Evolutionary conservation across 2,329 filamentous ascomycete species (phyloP), one percentile per base, ranked within the genome.

Genomic region (Nemania diffusa): DNA sequence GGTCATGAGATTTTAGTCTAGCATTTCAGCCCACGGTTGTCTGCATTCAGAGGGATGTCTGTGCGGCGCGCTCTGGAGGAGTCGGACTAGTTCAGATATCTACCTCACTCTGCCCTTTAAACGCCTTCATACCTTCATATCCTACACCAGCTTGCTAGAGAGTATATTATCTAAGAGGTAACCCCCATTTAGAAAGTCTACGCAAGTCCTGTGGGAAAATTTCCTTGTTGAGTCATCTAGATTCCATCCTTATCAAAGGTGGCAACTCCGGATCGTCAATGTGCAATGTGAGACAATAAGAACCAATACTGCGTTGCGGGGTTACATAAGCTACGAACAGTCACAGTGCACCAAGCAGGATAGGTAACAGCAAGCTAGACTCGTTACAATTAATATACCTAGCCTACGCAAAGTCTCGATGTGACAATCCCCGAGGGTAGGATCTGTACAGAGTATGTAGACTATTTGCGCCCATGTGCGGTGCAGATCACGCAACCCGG

Each of bases 301-400:
- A 22, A 32, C 22, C 52, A 51, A 57, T 48, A 17, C 22, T 6
- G n/a, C n/a, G 5, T 32, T 51, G 24, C n/a, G 32, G 7, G 32
- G 26, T 27, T 44, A 52, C 34, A 57, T 52, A 53, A 64, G 20
- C 15, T 52, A 27, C n/a, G 13, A 52, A 32, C 44, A 34, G n/a
- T n/a, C 57, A n/a, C 8, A 44, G 32, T 3, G 7, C 8, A 64
- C 52, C n/a, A 57, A 52, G n/a, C 51, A 20, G 11, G 1, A 51
- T 40, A 24, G 20, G 40, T 20, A 44, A 44, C 15, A 42, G 51
- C 15, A 40, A 57, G 22, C 42, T 42, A 42, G 13, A 64, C 20
- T 52, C 26, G 20, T 52, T 57, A 15, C n/a, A 57, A 44, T 26
- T 57, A 2, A 52, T 34, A n/a, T n/a, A n/a, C n/a, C n/a, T n/a